Conservation (phyloP, 2,329 filamentous ascomycete species). For the Diplodia scrobiculata region DNA sequence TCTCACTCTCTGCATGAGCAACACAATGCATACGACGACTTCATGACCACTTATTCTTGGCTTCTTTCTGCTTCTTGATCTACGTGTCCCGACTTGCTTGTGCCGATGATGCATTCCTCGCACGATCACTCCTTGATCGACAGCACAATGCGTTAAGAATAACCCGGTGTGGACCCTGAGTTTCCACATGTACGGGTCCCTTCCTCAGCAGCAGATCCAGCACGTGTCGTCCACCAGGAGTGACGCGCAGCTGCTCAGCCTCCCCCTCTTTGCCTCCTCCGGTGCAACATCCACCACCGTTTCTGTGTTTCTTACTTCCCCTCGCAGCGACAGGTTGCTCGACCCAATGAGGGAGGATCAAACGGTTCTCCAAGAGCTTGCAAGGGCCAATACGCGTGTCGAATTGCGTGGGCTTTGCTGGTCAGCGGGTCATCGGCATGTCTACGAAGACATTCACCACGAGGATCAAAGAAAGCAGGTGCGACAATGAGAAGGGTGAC, state of each 20-base stretch:
- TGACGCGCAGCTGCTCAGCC: background rate
- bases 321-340: background rate
- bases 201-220: background rate
- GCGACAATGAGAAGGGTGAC: background rate
- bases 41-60: background rate
- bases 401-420: no score
- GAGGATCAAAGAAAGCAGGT: no score
- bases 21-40: conserved; percentile 8
- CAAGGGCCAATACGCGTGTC: background rate
- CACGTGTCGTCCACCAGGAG: background rate
- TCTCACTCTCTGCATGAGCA: background rate
- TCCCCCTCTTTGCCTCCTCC: background rate
- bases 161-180: background rate
- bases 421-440: no score
- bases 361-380: background rate
- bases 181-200: background rate
- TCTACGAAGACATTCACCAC: no score
- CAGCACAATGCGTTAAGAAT: background rate
- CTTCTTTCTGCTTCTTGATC: background rate
- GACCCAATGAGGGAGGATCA: no score
- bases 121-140: background rate
- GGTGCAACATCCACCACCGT: background rate
- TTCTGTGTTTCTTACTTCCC: background rate
- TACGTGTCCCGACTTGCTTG: no score
- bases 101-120: background rate